phyloP scores from a whole-genome alignment of 2,329 filamentous ascomycete species.

The Sphaerulina musiva region DNA sequence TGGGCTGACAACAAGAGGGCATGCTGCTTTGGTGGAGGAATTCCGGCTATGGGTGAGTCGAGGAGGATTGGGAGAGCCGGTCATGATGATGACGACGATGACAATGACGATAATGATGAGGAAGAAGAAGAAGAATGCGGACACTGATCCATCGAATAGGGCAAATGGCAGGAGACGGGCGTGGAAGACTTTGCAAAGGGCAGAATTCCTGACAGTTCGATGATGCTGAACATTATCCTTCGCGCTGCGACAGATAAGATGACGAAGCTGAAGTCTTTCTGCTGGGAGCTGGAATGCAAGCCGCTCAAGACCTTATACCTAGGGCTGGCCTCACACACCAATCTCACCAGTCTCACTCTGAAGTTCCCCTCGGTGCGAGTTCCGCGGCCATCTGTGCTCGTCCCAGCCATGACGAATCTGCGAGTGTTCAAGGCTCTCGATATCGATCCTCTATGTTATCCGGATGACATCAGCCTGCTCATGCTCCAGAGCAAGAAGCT shows the following conservation, averaged over 20 bases:
- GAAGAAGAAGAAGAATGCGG: too few species aligned
- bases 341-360: constrained; percentile 49
- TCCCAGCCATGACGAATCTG: constrained; percentile 53
- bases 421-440: constrained; percentile 50
- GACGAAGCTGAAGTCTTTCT: constrained; percentile 50
- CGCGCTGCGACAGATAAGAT: constrained; percentile 55
- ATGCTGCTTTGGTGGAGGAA: constrained; percentile 48
- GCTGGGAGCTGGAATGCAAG: constrained; percentile 57
- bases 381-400: constrained; percentile 50
- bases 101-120: too few species aligned
- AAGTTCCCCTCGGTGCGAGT: constrained; percentile 51
- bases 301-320: constrained; percentile 54
- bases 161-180: constrained; percentile 53
- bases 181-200: constrained; percentile 54
- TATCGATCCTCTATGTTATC: constrained; percentile 59
- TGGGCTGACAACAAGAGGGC: constrained; percentile 52
- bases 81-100: too few species aligned
- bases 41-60: constrained; percentile 40
- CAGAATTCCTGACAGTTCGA: constrained; percentile 56
- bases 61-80: background rate
- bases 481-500: constrained; percentile 50
- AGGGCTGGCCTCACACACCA: constrained; percentile 46
- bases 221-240: constrained; percentile 57
- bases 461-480: constrained; percentile 55
- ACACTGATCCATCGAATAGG: constrained; percentile 25